Conservation (phyloP, 495 filamentous ascomycete species). For the Neohortaea acidophila region DNA sequence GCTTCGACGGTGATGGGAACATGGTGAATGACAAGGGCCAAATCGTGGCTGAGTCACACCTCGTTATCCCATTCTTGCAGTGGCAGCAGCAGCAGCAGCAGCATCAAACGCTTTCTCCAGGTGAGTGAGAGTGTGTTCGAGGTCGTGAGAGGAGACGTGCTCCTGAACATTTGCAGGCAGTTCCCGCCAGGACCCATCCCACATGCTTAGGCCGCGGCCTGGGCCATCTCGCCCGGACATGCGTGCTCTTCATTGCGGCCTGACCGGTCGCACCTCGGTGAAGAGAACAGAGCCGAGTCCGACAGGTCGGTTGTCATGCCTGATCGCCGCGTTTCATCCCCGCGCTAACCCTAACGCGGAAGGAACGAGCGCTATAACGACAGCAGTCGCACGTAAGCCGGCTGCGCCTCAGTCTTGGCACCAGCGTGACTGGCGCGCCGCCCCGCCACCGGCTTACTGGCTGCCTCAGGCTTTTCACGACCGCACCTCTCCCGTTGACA, state of each 20-base stretch:
- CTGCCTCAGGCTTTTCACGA: too few species aligned
- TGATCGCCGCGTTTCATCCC: not conserved
- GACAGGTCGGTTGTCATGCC: not conserved
- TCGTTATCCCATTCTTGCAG: not conserved
- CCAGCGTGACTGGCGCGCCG: not conserved
- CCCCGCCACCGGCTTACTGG: too few species aligned
- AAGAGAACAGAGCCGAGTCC: not conserved
- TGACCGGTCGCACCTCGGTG: not conserved
- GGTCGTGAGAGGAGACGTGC: not conserved
- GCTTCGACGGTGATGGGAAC: constrained; percentile 8
- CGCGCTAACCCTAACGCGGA: not conserved
- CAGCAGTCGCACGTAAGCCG: constrained; percentile 4
- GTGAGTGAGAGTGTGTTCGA: not conserved
- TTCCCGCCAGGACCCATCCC: not conserved
- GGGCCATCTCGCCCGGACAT: not conserved
- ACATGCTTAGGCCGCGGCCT: not conserved
- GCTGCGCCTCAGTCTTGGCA: not conserved
- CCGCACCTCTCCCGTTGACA: too few species aligned
- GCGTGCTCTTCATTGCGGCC: not conserved
- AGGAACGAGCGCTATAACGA: not conserved
- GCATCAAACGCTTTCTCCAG: constrained; percentile 1
- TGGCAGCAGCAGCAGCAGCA: not conserved
- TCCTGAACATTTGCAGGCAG: not conserved
- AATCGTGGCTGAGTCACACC: not conserved
- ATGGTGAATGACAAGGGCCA: constrained; percentile 1